Evolutionary conservation across 768 basidiomycete genomes (phyloP), one percentile per base, ranked within the genome.

Genomic region (Baorangia bicolor): DNA sequence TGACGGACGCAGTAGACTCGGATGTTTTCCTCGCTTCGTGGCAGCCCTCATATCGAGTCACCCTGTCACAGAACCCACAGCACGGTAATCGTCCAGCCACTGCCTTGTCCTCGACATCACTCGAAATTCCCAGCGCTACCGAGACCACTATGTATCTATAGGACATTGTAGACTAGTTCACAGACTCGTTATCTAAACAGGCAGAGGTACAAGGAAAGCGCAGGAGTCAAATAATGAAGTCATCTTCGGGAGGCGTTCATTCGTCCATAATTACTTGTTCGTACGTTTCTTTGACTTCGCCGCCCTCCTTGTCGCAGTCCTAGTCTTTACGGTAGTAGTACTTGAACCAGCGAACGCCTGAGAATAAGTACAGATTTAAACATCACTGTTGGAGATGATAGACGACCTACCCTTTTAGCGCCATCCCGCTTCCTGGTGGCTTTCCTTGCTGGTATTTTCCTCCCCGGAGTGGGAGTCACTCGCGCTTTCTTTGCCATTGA

Each of bases 401-500:
- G 25, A 25, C 38, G 10, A 44, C 53, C 13, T 41, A 64, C 67
- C 57, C 21, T 50, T 37, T 55, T 55, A 8, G 49, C 31, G 14
- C 53, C 52, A n/a, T 46, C 35, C 11, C 43, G 49, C 37, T 48
- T 55, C 18, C 48, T 46, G 13, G 35, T 41, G 8, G 49, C 31
- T 34, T 56, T 59, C 31, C 51, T 56, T 18, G 51, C 34, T 40
- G 56, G 41, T 9, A 46, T 23, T 60, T 45, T 50, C 35, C 58
- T 53, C 42, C 58, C 53, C 18, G 58, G 25, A 40, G n/a, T 12
- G 39, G 49, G 45, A 10, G 41, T 46, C 7, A 61, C 27, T 1
- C 57, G 68, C 2, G 64, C 61, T 30, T 60, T 71, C 59, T 69
- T 70, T 45, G 69, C 62, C 46, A 35, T 43, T 4, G 67, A 71